These are phyloP conservation scores for Mikania micrantha DNA, from an alignment of 129 eudicot genomes.

Conservation along the genomic window DNA sequence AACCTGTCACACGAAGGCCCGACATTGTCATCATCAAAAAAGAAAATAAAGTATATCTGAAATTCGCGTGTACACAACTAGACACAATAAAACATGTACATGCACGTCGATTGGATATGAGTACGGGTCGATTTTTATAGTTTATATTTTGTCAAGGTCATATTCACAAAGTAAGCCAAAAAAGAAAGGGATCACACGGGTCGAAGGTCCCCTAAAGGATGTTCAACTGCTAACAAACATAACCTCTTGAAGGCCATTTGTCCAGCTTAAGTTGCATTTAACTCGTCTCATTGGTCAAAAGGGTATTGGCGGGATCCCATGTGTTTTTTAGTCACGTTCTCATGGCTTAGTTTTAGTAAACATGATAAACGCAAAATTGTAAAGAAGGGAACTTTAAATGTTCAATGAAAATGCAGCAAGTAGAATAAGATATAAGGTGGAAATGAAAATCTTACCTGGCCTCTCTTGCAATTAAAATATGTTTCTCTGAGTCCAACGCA, in stretches of 20 bases:
- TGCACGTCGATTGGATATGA: conserved; percentile 16
- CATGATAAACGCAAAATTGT: neutral
- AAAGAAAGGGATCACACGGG: neutral
- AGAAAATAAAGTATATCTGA: neutral
- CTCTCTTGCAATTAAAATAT: conserved; percentile 95
- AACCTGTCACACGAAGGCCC: conserved; percentile 37
- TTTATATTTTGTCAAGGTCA: neutral
- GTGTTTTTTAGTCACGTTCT: too few species aligned
- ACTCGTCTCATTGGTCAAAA: too few species aligned
- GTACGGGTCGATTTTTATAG: conserved; percentile 6
- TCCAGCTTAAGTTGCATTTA: too few species aligned
- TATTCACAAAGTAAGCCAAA: conserved; percentile 13
- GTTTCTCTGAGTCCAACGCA: conserved; percentile 93
- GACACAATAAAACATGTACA: neutral
- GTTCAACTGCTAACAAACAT: too few species aligned
- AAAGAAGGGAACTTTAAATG: neutral
- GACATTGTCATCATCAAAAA: neutral
- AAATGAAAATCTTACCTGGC: conserved; percentile 52
- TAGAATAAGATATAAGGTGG: neutral
- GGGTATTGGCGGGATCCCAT: too few species aligned
- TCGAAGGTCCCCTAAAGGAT: neutral
- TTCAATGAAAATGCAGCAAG: neutral
- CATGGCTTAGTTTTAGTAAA: neutral
- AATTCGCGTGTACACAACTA: neutral
- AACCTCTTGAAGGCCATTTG: too few species aligned